Evolutionary conservation across 495 filamentous ascomycete genomes (phyloP), one percentile per base, ranked within the genome.

Genomic region (Hypomontagnella monticulosa): DNA sequence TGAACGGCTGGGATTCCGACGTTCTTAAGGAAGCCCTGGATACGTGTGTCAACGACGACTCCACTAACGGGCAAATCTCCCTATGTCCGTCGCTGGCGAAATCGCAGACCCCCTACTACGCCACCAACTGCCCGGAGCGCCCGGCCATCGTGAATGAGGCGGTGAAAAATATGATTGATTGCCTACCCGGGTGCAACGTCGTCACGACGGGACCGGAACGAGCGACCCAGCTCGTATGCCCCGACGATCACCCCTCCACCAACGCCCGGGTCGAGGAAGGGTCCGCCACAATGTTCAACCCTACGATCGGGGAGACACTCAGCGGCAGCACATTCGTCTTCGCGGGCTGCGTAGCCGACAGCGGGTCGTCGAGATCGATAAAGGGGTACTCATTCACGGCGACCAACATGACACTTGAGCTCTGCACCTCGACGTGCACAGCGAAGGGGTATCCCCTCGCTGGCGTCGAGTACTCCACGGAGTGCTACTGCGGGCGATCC

Each of bases 1-100:
- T 92, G 44, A 85, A 89, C 51, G 89, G 87, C 36, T 92, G 89
- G 89, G 81, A 91, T 55, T 71, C 79, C 48, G 56, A 70, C 0
- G 75, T 81, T 50, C 81, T 91, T n/a, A 81, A 89, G 67, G 75
- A 79, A 14, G 85, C 84, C 46, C 72, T 89, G 52, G 75, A 86
- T 57, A 74, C 70, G 47, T 91, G 89, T 76, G 77, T 72, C 40
- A 75, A 71, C 44, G 77, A 77, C 51, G 78, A 83, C 53, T 76
- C 71, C 57, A 74, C 78, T 47, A 79, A 80, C 61, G 75, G 77
- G 15, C 76, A 73, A 12, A 76, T 88, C 36, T 72, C 83, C 32
- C 67, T 79, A 37, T 91, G 88, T 73, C 75, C 84, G 33, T 72
- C 74, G 15, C 61, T 80, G 46, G 68, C 74, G 27, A 76, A 74